Base-by-base conservation (phyloP, 2,329 filamentous ascomycete species). In the Trichocomaceae sp. region DNA sequence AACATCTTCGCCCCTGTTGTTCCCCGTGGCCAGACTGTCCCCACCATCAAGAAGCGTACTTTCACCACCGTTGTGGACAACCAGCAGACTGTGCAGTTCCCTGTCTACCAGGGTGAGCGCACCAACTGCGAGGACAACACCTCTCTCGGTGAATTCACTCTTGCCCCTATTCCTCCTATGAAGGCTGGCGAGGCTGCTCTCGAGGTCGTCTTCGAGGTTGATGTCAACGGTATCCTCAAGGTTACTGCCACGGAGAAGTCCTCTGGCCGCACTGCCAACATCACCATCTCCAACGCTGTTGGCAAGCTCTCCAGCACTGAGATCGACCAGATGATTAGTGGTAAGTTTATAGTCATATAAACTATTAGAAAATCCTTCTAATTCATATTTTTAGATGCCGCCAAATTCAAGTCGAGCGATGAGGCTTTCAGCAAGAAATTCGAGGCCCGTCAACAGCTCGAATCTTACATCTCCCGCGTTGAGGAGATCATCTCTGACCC, bases 221-320 rank as follows among this genome's bases (percentile, higher is more conserved):
- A 99, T 66, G 93, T 96, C 83, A 99, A 99, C 82, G 93, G 93
- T 86, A 96, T 96, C 75, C 86, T 99, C 64, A 99, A 99, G 86
- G 93, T 97, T 69, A 97, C 92, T 61, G 93, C 93, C 64, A 96
- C 92, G 47, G 93, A 99, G 84, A 99, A 99, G 86, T 92, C 90
- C 66, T 96, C 93, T 33, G 93, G 93, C 69, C 91, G 93, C 75
- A 93, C 83, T 71, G 93, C 93, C 78, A 99, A 99, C 85, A 99
- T 99, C 76, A 99, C 93, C 74, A 99, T 99, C 78, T 90, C 89
- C 78, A 99, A 99, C 85, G 96, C 93, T 58, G 92, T 99, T 69
- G 93, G 93, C 75, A 99, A 99, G 83, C 89, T 99, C 64, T 96
- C 90, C 60, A 88, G 86, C 52, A 77, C 78, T 60, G 93, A 99